These are phyloP conservation scores for Aspergillus carbonarius DNA, from an alignment of 2,329 filamentous ascomycete genomes.

Conservation along the genomic window DNA sequence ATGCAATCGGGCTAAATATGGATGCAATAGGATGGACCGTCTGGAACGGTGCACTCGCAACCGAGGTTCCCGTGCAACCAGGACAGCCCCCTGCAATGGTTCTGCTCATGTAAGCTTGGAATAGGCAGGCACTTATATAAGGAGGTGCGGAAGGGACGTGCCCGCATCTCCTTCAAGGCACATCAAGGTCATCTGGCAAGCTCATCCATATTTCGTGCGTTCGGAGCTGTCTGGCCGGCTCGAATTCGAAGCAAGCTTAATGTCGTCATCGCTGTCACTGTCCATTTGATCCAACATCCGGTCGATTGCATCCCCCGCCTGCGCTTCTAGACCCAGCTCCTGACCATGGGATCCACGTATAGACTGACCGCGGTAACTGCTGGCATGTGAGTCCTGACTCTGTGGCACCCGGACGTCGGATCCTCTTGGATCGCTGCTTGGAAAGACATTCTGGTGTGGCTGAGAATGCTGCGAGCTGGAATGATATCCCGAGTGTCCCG, in stretches of 20 bases:
- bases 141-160: too few species aligned
- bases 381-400: constrained; percentile 20
- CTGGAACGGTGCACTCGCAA: too few species aligned
- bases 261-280: constrained; percentile 39
- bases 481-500: constrained; percentile 47
- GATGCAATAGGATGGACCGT: too few species aligned
- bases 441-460: constrained; percentile 17
- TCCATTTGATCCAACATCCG: constrained; percentile 44
- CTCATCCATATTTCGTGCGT: too few species aligned
- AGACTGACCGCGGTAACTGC: constrained; percentile 6
- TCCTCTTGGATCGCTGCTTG: constrained; percentile 25
- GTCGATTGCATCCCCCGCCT: constrained; percentile 42
- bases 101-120: too few species aligned
- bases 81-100: too few species aligned
- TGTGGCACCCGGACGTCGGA: constrained; percentile 11
- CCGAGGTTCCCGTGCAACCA: too few species aligned
- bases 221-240: background rate
- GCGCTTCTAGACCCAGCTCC: constrained; percentile 28
- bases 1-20: too few species aligned
- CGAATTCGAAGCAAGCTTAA: constrained; percentile 2
- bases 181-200: too few species aligned
- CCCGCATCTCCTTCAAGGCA: too few species aligned
- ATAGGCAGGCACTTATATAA: too few species aligned
- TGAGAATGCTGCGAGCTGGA: constrained; percentile 38
- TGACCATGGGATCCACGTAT: constrained; percentile 2